Evolutionary conservation across 371 early-diverging fungal species (phyloP).

Genomic region (Mortierella sp.): DNA sequence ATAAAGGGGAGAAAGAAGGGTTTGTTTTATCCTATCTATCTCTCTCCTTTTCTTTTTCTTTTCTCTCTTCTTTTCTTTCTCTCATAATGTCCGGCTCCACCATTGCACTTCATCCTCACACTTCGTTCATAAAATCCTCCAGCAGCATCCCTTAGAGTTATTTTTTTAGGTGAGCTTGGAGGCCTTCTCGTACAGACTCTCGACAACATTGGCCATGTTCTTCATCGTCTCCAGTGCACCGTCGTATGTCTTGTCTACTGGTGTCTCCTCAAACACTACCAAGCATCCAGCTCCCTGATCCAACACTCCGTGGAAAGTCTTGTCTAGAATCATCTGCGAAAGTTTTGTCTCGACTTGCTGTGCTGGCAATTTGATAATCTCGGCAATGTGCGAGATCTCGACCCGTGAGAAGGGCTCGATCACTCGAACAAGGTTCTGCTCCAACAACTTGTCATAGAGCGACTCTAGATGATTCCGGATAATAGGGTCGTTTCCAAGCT

Average conservation of each 20-base stretch:
- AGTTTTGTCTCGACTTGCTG: constrained; percentile 94
- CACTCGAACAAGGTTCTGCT: constrained; percentile 96
- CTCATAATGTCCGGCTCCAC: background rate
- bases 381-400: constrained; percentile 95
- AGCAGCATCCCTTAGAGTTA: background rate
- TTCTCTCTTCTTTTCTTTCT: background rate
- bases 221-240: constrained; percentile 95
- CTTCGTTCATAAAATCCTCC: background rate
- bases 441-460: constrained; percentile 96
- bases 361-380: constrained; percentile 91
- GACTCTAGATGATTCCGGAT: constrained; percentile 90
- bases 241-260: constrained; percentile 92
- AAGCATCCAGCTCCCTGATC: constrained; percentile 97
- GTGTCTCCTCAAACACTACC: constrained; percentile 92
- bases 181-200: constrained; percentile 93
- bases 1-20: no score
- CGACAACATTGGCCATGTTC: constrained; percentile 94
- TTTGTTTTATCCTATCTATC: background rate
- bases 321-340: constrained; percentile 99
- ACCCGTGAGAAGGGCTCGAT: constrained; percentile 99
- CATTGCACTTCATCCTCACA: background rate
- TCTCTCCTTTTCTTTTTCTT: background rate
- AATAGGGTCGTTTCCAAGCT: constrained; percentile 91
- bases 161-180: constrained; percentile 46
- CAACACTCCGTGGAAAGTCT: constrained; percentile 93